A percentile compares a stretch with the other conserved stretches of the same genome.
These are phyloP conservation scores for Dendrobium chrysotoxum DNA, from an alignment of 106 monocot species.

Conservation along the genomic window DNA sequence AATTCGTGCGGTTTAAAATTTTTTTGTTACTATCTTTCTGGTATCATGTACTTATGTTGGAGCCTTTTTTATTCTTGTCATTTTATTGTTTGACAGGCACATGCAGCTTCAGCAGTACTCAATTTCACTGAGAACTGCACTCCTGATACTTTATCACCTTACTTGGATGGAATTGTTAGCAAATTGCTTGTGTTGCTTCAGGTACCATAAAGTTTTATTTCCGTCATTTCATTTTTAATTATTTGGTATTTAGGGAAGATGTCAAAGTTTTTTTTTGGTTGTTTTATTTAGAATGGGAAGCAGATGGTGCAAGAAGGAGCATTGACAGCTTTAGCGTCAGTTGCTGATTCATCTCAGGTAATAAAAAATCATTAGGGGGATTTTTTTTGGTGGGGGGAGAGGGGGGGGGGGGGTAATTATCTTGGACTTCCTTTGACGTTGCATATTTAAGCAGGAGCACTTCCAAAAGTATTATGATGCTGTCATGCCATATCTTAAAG, in stretches of 20 bases:
- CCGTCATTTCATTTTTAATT: not conserved
- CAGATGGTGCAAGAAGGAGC: constrained; percentile 97
- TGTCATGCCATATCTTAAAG: constrained; percentile 90
- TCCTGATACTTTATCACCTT: constrained; percentile 86
- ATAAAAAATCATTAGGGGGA: constrained; percentile 4
- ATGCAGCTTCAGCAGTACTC: constrained; percentile 93
- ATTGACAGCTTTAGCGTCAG: constrained; percentile 92
- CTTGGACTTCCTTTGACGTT: constrained; percentile 6
- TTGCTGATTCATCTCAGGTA: constrained; percentile 97
- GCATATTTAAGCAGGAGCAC: constrained; percentile 55
- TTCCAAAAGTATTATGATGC: constrained; percentile 97
- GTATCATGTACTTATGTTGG: not conserved
- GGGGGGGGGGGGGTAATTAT: not conserved
- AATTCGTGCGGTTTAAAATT: not conserved
- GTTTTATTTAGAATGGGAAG: constrained; percentile 66
- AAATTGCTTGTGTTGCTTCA: constrained; percentile 90
- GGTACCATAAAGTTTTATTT: constrained; percentile 24
- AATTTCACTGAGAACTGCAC: constrained; percentile 96
- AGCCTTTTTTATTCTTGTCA: not conserved
- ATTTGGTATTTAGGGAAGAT: not conserved
- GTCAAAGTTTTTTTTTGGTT: not conserved
- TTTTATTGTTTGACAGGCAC: constrained; percentile 46
- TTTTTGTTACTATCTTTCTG: not conserved
- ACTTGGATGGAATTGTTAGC: constrained; percentile 84
- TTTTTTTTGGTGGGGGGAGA: not conserved